Evolutionary conservation across 2,329 filamentous ascomycete genomes (phyloP), one percentile per base, ranked within the genome.

Genomic region (Aspergillus pseudoglaucus): DNA sequence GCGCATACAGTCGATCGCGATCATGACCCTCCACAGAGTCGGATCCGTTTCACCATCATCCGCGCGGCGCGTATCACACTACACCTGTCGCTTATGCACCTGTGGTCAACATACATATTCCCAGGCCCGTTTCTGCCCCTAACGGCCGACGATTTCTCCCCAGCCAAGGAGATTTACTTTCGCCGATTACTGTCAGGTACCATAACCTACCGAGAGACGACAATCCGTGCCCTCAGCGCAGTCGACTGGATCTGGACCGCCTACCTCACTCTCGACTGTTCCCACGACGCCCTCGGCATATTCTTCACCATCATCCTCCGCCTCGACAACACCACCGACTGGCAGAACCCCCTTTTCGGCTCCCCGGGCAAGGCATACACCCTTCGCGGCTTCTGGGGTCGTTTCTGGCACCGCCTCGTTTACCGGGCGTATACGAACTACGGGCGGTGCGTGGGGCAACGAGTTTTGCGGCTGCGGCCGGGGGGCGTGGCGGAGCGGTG

Each of bases 351-450:
- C 8, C 14, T 42, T n/a, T 42, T 42, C 20, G 20, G 40, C 22
- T n/a, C 12, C 40, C 40, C 40, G 6, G 6, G 40, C 22, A 18
- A 42, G 22, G 40, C 40, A 17, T 42, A 27, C 22, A 42, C 22
- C 6, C 18, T 49, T 9, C 47, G 47, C n/a, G 17, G 44, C 7
- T 49, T 49, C 12, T 49, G 47, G 47, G 43, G 43, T 6, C 37
- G 37, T 7, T 49, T 49, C 30, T 49, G 47, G 47, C 47, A 49
- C 20, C 47, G 39, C 9, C 25, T 49, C 15, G 44, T 49, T n/a
- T 42, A 42, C 18, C 35, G 47, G 6, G 38, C 47, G 35, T 49
- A 49, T 38, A 46, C 17, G 18, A 46, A 40, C 9, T 46, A 22
- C 4, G 47, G 37, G 10, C 14, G 37, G n/a, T 49, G 17, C 15